Evolutionary conservation across 495 filamentous ascomycete genomes (phyloP), one percentile per base, ranked within the genome.

Genomic region (Penicillium atrosanguineum): DNA sequence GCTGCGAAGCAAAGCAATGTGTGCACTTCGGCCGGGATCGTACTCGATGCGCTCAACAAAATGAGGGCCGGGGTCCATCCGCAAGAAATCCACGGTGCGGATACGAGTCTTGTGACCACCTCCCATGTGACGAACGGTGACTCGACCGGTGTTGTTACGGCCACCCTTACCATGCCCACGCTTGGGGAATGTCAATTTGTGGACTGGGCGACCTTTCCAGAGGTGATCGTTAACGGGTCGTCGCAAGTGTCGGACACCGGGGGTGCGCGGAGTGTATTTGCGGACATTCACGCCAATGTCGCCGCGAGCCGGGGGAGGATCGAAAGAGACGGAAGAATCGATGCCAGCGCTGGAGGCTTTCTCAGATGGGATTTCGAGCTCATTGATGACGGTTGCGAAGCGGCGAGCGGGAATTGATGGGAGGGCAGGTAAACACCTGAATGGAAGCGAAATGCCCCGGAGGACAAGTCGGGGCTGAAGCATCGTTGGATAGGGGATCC

Each of bases 161-260:
- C 94, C 94, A 69, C 95, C 94, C 63, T 95, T 95, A 19, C 80
- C 83, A 48, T 94, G 90, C 26, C 94, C 94, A 69, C 90, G 90
- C 72, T 96, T 95, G 37, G 90, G 79, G 60, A 89, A 90, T 2
- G 94, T 98, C 66, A 98, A 79, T 40, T 85, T 84, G 11, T 87
- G 78, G 56, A 86, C 84, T 0, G 95, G 90, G 38, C 91, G 80
- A 43, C 91, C 93, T 76, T 95, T 96, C 87, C 88, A 97, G 28
- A 98, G 77, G 69, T 97, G 95, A 57, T 97, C 94, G 72, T 96
- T 96, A 65, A 97, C 86, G 9, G 94, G 90, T 16, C 94, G 81
- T 54, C 84, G 86, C 50, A 98, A 77, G 80, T 98, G 95, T 53
- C 94, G 87, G 38, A 96, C 65, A 81, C 94, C 95, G 38, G 94